These are phyloP conservation scores for Euphrasia arctica DNA, from an alignment of 305 asterid species.

Conservation along the genomic window DNA sequence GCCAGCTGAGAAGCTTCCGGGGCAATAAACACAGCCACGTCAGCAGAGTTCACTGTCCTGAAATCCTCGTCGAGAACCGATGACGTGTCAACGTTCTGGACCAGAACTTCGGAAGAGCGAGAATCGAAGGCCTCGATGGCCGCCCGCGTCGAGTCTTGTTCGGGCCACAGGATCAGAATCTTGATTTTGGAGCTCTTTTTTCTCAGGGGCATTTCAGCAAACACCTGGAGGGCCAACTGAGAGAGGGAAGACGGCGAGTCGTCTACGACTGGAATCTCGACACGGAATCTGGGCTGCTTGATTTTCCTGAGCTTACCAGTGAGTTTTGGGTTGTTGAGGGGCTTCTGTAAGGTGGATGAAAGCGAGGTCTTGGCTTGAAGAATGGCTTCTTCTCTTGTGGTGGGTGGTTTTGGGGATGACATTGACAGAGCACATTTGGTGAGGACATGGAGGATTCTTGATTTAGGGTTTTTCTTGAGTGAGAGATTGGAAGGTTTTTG, in stretches of 20 bases:
- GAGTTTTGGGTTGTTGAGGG: conserved; percentile 74
- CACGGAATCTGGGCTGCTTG: conserved; percentile 80
- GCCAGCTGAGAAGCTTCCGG: conserved; percentile 54
- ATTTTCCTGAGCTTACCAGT: conserved; percentile 68
- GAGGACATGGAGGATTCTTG: conserved; percentile 24
- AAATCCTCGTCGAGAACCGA: conserved; percentile 37
- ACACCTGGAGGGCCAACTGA: conserved; percentile 62
- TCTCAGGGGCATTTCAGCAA: conserved; percentile 56
- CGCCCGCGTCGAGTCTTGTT: conserved; percentile 39
- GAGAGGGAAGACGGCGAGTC: conserved; percentile 65
- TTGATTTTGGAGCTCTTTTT: conserved; percentile 55
- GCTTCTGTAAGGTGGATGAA: conserved; percentile 63
- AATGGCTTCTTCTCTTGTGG: conserved; percentile 82
- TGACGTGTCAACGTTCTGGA: conserved; percentile 50
- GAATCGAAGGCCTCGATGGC: conserved; percentile 50
- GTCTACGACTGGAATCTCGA: conserved; percentile 70
- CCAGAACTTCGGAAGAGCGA: conserved; percentile 35
- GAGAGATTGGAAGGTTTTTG: neutral
- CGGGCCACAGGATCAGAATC: conserved; percentile 65
- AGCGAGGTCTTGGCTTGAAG: conserved; percentile 79
- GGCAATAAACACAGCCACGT: conserved; percentile 58
- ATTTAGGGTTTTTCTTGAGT: neutral
- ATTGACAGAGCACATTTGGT: conserved; percentile 43
- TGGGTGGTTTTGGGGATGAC: conserved; percentile 69
- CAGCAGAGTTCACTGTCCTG: conserved; percentile 45